Evolutionary conservation across 106 monocot genomes (phyloP), one percentile per base, ranked within the genome.

Genomic region (Gastrodia elata): DNA sequence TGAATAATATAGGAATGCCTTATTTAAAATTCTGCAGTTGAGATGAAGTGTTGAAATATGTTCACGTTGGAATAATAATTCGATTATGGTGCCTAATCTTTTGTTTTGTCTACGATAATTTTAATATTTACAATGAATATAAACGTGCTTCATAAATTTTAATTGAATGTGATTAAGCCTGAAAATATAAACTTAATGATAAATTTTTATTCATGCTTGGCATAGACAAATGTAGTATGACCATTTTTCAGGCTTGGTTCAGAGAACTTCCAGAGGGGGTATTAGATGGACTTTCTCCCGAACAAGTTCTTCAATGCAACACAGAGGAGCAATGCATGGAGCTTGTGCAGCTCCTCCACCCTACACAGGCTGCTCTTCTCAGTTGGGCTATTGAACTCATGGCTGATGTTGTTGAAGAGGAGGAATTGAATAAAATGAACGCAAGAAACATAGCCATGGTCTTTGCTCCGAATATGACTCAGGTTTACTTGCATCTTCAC

Each of bases 371-470:
- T 26, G 92, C 89, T 20, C 87, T 95, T 27, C 78, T 95, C 40
- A 87, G 84, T 65, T 95, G 95, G 95, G 95, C 89, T 8, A 68
- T 95, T 10, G 92, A 95, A 39, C 87, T 95, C 72, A 95, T 95
- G 95, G 79, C 95, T 8, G 95, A 95, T 77, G 95, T 95, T 6
- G 95, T 92, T 11, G 89, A 92, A 75, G 95, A 89, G 44, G 95
- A 92, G 59, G 95, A 89, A 10, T 13, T 69, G 11, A 95, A 89
- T 82, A 95, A 95, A 82, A 95, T 95, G 95, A 95, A 95, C 65
- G 95, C 95, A 13, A 80, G 95, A 74, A 95, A 95, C 79, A 95
- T 95, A 34, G 95, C 95, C 58, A 95, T 95, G 95, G 95, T 95
- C 55, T 95, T 95, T 32, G 87, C 95, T 22, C 95, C 95, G 68